Conservation (phyloP, 768 basidiomycete genomes). For the Russula vinacea region DNA sequence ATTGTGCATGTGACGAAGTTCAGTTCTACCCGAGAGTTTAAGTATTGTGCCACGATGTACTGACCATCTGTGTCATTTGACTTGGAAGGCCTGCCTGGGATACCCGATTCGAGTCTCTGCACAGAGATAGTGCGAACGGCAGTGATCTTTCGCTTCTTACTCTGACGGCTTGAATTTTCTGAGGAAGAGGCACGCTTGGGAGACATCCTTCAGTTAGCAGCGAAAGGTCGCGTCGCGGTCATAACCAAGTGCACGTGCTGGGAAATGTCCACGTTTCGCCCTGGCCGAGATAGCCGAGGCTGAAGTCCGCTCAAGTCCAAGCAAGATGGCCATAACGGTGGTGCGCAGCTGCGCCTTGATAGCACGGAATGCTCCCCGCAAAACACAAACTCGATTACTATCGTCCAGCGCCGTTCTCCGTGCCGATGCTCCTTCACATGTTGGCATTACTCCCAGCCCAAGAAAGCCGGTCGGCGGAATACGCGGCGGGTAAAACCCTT, state of each 20-base stretch:
- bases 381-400: conserved; percentile 39
- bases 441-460: conserved; percentile 53
- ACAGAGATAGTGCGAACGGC: conserved; percentile 66
- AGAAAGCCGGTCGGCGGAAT: conserved; percentile 72
- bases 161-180: conserved; percentile 45
- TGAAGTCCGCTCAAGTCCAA: not conserved
- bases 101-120: conserved; percentile 41
- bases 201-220: conserved; percentile 35
- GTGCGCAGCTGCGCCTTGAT: conserved; percentile 11
- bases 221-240: not conserved
- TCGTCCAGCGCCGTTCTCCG: conserved; percentile 45
- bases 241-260: conserved; percentile 19
- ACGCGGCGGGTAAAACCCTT: conserved; percentile 41
- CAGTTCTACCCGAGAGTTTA: not conserved
- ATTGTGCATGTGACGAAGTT: not conserved
- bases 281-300: conserved; percentile 2
- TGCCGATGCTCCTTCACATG: conserved; percentile 44
- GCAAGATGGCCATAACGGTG: conserved; percentile 32
- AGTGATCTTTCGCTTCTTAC: conserved; percentile 66
- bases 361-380: conserved; percentile 12
- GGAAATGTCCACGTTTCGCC: not conserved
- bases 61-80: conserved; percentile 43
- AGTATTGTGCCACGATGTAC: conserved; percentile 26
- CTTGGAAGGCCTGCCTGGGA: conserved; percentile 44
- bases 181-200: conserved; percentile 42